Evolutionary conservation across 306 rosid genomes (phyloP), one percentile per base, ranked within the genome.

Genomic region (Corylus americana): DNA sequence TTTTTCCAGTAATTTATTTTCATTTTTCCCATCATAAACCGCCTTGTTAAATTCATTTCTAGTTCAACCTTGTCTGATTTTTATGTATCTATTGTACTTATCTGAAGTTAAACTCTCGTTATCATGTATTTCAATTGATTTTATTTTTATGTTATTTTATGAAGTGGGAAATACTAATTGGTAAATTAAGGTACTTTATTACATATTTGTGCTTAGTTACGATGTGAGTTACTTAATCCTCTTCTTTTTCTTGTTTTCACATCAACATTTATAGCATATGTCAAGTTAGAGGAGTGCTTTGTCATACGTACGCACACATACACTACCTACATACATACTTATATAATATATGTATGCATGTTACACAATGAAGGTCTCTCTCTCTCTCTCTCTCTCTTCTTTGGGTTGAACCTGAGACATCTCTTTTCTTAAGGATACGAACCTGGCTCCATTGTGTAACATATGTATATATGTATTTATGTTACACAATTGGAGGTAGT

Each of bases 1-100:
- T 31, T 63, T 63, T 63, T 14, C 42, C 20, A 31, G n/a, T 12
- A 31, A 63, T 63, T 31, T 31, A 6, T 63, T 6, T 55, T 63
- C 1, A 7, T 7, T 63, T 13, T 63, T 63, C 31, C 70, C 44
- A 5, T 63, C 70, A 13, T 31, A 31, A 61, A 63, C n/a, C 5
- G 70, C 70, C 18, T 13, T 10, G 42, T 63, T 16, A 31, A 31
- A n/a, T 63, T 35, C 10, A 13, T 63, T 29, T 63, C 45, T 63
- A 8, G 45, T 63, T 63, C 70, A 63, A 63, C n/a, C n/a, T 63
- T 45, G 70, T 29, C 45, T 63, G 70, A 63, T n/a, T 55, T 17
- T 18, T 55, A 55, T 55, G 8, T 55, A 14, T 14, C 3, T 31
- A 2, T 29, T 31, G 11, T 63, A 31, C 31, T 63, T 63, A 11